Evolutionary conservation across 164 flowering plant species (phyloP).

Genomic region (Vitis rotundifolia): DNA sequence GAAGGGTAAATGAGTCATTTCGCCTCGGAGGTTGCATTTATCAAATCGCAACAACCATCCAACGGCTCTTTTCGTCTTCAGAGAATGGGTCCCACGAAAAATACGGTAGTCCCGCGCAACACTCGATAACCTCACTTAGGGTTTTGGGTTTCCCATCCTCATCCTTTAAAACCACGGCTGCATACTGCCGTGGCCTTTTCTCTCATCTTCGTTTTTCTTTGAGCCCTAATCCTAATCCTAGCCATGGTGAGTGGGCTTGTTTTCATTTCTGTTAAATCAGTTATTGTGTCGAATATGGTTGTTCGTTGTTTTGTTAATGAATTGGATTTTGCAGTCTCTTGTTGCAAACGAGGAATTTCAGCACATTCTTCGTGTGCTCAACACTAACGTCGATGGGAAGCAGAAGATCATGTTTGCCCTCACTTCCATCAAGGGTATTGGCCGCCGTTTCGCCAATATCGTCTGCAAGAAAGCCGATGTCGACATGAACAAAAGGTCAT

Average conservation of each 20-base stretch:
- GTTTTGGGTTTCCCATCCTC: not conserved
- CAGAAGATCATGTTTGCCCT: constrained; percentile 63
- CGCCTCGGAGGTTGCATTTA: too few species aligned
- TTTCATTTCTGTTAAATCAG: not conserved
- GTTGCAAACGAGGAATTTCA: constrained; percentile 57
- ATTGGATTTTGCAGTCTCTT: constrained; percentile 29
- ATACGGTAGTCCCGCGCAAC: too few species aligned
- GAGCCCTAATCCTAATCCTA: not conserved
- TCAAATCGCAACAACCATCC: too few species aligned
- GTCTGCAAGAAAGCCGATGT: constrained; percentile 63
- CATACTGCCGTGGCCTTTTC: not conserved
- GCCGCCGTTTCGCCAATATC: constrained; percentile 52
- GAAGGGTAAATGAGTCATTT: too few species aligned
- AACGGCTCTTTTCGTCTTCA: too few species aligned
- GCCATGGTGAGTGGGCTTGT: constrained; percentile 10
- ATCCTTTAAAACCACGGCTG: not conserved
- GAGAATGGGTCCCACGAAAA: too few species aligned
- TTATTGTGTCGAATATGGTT: too few species aligned
- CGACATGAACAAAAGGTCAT: constrained; percentile 61
- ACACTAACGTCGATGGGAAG: constrained; percentile 63
- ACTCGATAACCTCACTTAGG: not conserved
- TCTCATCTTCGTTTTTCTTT: not conserved
- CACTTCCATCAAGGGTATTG: constrained; percentile 60
- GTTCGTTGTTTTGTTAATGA: not conserved
- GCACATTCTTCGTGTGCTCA: constrained; percentile 59